Conservation (phyloP, 495 filamentous ascomycete species). For the Neurospora sp. region DNA sequence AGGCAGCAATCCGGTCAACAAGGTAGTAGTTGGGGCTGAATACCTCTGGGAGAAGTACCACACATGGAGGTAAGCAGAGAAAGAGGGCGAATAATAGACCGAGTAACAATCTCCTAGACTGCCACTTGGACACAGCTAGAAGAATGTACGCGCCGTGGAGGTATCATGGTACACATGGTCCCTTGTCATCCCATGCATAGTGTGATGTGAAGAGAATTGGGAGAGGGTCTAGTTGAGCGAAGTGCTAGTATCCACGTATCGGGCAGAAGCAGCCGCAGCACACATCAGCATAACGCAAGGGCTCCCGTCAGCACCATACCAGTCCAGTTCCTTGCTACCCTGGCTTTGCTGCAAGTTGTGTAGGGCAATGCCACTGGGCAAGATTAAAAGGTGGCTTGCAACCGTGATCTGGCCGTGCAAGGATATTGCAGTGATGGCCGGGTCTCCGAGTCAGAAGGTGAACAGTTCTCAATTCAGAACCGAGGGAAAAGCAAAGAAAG, state of each 20-base stretch:
- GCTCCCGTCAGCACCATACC: neutral
- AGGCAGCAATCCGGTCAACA: neutral
- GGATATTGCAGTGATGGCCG: neutral
- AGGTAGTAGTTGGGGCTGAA: neutral
- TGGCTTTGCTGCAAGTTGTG: neutral
- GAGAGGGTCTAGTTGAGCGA: neutral
- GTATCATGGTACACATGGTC: neutral
- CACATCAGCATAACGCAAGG: neutral
- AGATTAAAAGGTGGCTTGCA: neutral
- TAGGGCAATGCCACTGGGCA: neutral
- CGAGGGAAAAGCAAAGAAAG: neutral
- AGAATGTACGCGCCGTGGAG: neutral
- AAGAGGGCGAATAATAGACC: neutral
- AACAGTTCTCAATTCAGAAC: neutral
- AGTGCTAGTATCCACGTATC: neutral
- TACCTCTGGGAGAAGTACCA: neutral
- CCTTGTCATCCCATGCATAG: neutral
- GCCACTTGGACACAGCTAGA: neutral
- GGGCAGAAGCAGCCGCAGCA: neutral
- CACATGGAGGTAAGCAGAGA: neutral
- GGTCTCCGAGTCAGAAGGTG: no score
- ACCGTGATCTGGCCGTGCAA: neutral
- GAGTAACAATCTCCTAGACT: neutral
- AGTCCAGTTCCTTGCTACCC: neutral
- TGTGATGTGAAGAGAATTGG: neutral